Evolutionary conservation across 257 asterid genomes (phyloP).

Genomic region (Ehretia macrophylla): DNA sequence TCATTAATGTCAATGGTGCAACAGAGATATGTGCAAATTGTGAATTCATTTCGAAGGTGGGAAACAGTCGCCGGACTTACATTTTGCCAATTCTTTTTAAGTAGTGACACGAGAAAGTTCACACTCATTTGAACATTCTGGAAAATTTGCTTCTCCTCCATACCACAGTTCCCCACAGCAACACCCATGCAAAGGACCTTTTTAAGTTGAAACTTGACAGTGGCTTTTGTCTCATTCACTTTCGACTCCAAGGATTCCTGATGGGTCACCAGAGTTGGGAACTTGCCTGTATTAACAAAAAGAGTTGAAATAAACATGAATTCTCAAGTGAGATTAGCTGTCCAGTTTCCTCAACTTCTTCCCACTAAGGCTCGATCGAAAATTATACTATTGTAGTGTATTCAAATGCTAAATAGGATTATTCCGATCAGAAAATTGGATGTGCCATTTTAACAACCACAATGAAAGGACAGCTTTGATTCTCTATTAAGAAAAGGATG

Average conservation of each 20-base stretch:
- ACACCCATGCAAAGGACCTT: conserved; percentile 40
- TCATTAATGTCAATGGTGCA: no score
- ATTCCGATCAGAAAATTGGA: no score
- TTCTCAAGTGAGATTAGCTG: not conserved
- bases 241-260: conserved; percentile 34
- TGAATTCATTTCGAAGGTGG: no score
- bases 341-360: not conserved
- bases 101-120: conserved; percentile 29
- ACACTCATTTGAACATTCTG: conserved; percentile 39
- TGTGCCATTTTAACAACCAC: no score
- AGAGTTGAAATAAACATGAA: not conserved
- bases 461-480: no score
- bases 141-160: conserved; percentile 37
- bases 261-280: conserved; percentile 31
- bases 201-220: conserved; percentile 34
- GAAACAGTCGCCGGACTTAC: conserved; percentile 8
- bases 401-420: no score
- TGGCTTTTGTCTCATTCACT: conserved; percentile 31
- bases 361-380: not conserved
- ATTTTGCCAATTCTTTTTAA: conserved; percentile 32
- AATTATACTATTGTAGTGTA: not conserved
- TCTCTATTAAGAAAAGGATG: no score
- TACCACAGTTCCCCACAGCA: conserved; percentile 33
- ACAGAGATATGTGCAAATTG: no score
- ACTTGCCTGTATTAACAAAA: conserved; percentile 21